Evolutionary conservation across 2,329 filamentous ascomycete genomes (phyloP), one percentile per base, ranked within the genome.

Genomic region (Chrysosporium keratinophilum): DNA sequence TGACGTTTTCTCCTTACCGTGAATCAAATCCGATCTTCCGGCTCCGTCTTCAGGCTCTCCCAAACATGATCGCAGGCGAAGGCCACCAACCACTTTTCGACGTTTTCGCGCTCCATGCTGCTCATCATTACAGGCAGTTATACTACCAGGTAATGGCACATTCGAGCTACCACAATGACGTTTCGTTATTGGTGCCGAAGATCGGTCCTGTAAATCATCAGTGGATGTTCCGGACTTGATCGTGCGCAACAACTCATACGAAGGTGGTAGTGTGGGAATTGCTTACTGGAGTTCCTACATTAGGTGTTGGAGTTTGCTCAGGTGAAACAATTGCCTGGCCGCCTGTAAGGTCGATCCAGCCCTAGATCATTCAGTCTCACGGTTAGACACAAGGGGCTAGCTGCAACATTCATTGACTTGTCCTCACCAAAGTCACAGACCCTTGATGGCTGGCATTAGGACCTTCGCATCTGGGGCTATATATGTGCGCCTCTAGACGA

Each of bases 51-150:
- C 23, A 7, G 23, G 3, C 23, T 28, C 23, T 28, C 23, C 23
- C 7, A 28, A 28, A 3, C 23, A 4, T 28, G 23, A 7, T 44
- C 23, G 58, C 7, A 65, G 59, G 20, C 63, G 63, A 11, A 69
- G 57, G 19, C 65, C 64, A 31, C 67, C 65, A 11, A 65, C 65
- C 1, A 64, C 64, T 46, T 66, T 67, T 15, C 65, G 64, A 10
- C 65, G 61, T 45, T 62, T 55, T 20, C 40, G 40, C 14, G 14
- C 40, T 17, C 7, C n/a, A 19, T 42, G 17, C 40, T 42, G 7
- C 14, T 42, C 40, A 14, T 19, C 9, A n/a, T n/a, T n/a, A 14
- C 14, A 42, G 11, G 40, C n/a, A 14, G 11, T 42, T 6, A 11
- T 19, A 28, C 23, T 28, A 28, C 23, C 7, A 7, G 23, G 7